phyloP scores from a whole-genome alignment of 1,139 yeast genomes.

The Pichia sp. region DNA sequence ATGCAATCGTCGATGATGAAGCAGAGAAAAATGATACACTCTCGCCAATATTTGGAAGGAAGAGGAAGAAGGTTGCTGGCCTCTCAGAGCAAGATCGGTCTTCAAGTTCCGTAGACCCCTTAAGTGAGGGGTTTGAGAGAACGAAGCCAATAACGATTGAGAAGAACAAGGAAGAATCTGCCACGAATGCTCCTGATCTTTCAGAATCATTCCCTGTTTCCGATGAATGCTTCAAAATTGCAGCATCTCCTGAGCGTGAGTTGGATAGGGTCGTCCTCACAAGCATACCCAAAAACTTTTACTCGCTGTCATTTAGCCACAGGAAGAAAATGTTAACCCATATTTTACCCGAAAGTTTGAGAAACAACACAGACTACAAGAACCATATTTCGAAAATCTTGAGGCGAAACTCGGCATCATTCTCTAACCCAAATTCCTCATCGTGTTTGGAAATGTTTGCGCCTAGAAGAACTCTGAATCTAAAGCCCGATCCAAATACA shows the following conservation, averaged over 20 bases:
- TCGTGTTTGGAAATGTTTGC: conserved; percentile 3
- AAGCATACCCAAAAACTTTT: conserved; percentile 47
- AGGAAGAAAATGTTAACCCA: conserved; percentile 51
- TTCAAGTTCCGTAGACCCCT: too few species aligned
- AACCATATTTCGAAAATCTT: conserved; percentile 27
- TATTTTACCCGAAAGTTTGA: conserved; percentile 39
- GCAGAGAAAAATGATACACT: neutral
- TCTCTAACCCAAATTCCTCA: conserved; percentile 6
- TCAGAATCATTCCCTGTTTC: conserved; percentile 9
- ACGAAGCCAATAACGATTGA: conserved; percentile 1
- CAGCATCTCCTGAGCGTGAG: conserved; percentile 25
- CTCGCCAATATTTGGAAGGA: too few species aligned
- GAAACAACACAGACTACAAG: conserved; percentile 22
- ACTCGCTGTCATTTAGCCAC: conserved; percentile 62
- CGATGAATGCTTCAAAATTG: conserved; percentile 17
- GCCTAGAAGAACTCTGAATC: conserved; percentile 1
- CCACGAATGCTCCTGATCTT: neutral
- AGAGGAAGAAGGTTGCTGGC: too few species aligned
- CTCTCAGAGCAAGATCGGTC: too few species aligned
- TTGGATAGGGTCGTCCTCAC: conserved; percentile 20
- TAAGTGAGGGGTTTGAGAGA: neutral
- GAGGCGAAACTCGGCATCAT: conserved; percentile 18
- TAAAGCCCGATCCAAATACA: conserved; percentile 22
- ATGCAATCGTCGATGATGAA: conserved; percentile 4
- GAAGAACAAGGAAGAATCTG: neutral